Evolutionary conservation across 2,329 filamentous ascomycete species (phyloP).

Genomic region (Rutstroemia sp.): DNA sequence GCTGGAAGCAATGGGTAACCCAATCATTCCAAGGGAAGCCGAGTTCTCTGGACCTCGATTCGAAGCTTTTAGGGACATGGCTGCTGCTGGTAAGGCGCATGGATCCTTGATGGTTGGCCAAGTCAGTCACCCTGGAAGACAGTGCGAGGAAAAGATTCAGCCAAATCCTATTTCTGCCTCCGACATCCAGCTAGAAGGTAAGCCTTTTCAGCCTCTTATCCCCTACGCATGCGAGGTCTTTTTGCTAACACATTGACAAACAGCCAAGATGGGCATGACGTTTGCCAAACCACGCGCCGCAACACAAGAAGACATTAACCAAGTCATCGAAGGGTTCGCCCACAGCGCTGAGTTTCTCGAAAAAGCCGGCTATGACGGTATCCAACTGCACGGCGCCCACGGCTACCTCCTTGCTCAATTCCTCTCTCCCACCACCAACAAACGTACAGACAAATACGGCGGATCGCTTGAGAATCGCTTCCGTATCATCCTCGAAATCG

Average conservation of each 20-base stretch:
- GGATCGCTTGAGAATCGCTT: slow-evolving; percentile 28
- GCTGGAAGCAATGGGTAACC: slow-evolving; percentile 48
- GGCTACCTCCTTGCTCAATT: slow-evolving; percentile 30
- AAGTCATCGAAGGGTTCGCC: slow-evolving; percentile 52
- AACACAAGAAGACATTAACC: slow-evolving; percentile 45
- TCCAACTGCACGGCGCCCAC: slow-evolving; percentile 30
- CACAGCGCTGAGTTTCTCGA: slow-evolving; percentile 55
- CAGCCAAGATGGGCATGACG: slow-evolving; percentile 36
- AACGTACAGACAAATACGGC: slow-evolving; percentile 27
- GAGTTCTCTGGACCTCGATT: slow-evolving; percentile 50
- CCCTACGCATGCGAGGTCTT: not conserved
- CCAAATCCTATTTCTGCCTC: slow-evolving; percentile 34
- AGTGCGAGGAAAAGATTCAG: slow-evolving; percentile 28
- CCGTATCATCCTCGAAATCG: slow-evolving; percentile 46
- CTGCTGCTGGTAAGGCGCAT: slow-evolving; percentile 45
- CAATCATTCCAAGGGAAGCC: slow-evolving; percentile 48
- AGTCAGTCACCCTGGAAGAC: slow-evolving; percentile 52
- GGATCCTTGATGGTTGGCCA: slow-evolving; percentile 53
- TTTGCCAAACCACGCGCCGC: slow-evolving; percentile 48
- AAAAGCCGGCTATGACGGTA: slow-evolving; percentile 51
- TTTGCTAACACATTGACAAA: not conserved
- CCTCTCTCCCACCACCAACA: slow-evolving; percentile 24
- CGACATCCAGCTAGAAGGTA: slow-evolving; percentile 32
- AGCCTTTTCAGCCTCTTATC: not conserved
- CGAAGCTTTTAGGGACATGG: slow-evolving; percentile 49